Conservation (phyloP, 148 eudicot species). For the Fagopyrum esculentum region DNA sequence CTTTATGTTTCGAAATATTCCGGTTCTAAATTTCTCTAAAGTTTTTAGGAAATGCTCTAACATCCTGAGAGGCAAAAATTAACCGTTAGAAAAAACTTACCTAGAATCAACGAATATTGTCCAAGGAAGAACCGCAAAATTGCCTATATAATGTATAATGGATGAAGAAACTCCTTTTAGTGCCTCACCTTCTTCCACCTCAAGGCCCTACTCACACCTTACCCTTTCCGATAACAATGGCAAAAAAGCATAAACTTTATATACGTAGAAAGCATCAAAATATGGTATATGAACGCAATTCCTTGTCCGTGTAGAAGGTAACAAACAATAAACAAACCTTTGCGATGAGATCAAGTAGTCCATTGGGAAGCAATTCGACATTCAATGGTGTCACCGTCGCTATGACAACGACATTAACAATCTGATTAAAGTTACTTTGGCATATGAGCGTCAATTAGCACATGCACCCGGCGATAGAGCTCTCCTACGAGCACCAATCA, state of each 20-base stretch:
- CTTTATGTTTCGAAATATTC: constrained; percentile 84
- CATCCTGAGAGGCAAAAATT: constrained; percentile 24
- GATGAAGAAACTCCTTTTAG: constrained; percentile 57
- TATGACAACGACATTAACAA: constrained; percentile 78
- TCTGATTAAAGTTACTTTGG: constrained; percentile 72
- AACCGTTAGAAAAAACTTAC: constrained; percentile 20
- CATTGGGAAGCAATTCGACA: constrained; percentile 64
- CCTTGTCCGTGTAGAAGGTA: not conserved
- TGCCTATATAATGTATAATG: constrained; percentile 40
- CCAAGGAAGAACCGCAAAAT: constrained; percentile 54
- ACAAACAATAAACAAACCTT: constrained; percentile 43
- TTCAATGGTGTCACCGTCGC: constrained; percentile 83
- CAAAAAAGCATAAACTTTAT: not conserved
- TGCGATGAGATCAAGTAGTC: constrained; percentile 72
- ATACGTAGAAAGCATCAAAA: not conserved
- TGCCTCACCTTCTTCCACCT: constrained; percentile 80
- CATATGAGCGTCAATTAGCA: constrained; percentile 68
- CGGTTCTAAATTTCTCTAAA: constrained; percentile 63
- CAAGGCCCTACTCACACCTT: constrained; percentile 77
- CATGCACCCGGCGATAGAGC: constrained; percentile 56
- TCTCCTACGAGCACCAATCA: constrained; percentile 64
- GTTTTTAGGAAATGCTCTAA: constrained; percentile 56
- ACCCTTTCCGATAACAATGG: constrained; percentile 12
- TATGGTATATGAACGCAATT: not conserved
- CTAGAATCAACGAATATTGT: constrained; percentile 62